Conservation (phyloP, 2,329 filamentous ascomycete species). For the Kalmusia sp. region DNA sequence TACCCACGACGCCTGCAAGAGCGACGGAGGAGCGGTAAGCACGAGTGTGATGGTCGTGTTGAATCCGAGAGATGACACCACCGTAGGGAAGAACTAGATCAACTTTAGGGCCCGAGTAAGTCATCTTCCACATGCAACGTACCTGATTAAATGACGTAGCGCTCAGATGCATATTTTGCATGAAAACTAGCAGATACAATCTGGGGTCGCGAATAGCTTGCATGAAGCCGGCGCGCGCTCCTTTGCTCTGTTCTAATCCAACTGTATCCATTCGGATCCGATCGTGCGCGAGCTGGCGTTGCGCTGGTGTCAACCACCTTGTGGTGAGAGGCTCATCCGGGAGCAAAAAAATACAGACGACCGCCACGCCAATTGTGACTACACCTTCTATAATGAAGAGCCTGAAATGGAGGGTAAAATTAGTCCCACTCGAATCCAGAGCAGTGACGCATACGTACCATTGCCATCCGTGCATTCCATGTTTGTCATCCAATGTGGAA, state of each 20-base stretch:
- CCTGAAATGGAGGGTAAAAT: slow-evolving; percentile 2
- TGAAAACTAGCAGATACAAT: slow-evolving; percentile 61
- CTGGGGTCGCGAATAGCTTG: slow-evolving; percentile 59
- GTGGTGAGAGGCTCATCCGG: slow-evolving; percentile 48
- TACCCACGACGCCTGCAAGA: slow-evolving; percentile 33
- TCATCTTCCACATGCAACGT: not conserved
- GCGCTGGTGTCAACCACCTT: slow-evolving; percentile 52
- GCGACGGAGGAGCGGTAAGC: slow-evolving; percentile 49
- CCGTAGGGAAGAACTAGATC: slow-evolving; percentile 54
- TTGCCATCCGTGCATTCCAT: slow-evolving; percentile 26
- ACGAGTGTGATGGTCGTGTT: slow-evolving; percentile 58
- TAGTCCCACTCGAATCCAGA: not conserved
- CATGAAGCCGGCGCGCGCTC: slow-evolving; percentile 56
- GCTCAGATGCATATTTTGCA: slow-evolving; percentile 64
- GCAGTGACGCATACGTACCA: slow-evolving; percentile 5
- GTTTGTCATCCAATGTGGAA: slow-evolving; percentile 21
- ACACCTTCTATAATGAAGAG: slow-evolving; percentile 33
- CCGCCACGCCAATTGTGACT: slow-evolving; percentile 35
- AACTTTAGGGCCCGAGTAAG: slow-evolving; percentile 19
- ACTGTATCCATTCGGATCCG: slow-evolving; percentile 56
- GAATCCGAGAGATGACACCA: slow-evolving; percentile 60
- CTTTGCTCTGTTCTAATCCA: slow-evolving; percentile 52
- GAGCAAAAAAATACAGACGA: slow-evolving; percentile 47
- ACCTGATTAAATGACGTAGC: slow-evolving; percentile 57
- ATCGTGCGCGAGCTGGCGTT: slow-evolving; percentile 47